A percentile compares a stretch with the other conserved stretches of the same genome.
phyloP scores from a whole-genome alignment of 257 asterid genomes.

The Datura wrightii region DNA sequence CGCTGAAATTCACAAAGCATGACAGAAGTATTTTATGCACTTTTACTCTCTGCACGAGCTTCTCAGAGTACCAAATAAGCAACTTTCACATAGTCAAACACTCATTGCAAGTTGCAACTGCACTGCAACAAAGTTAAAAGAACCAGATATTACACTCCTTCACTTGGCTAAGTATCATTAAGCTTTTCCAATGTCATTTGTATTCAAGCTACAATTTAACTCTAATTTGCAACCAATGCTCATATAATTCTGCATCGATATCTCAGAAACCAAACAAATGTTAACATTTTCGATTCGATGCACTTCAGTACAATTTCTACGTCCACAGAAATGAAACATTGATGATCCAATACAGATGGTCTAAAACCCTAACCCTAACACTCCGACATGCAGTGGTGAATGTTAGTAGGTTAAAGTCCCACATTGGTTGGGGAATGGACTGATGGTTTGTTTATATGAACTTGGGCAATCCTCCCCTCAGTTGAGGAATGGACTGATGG shows the following conservation, averaged over 20 bases:
- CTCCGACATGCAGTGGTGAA: constrained; percentile 11
- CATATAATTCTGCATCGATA: neutral
- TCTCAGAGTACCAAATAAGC: neutral
- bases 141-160: neutral
- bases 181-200: neutral
- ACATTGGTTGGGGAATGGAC: too few relatives aligned
- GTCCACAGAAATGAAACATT: neutral
- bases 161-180: constrained; percentile 12
- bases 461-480: too few relatives aligned
- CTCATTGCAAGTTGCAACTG: constrained; percentile 27
- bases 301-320: neutral
- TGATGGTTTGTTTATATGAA: too few relatives aligned
- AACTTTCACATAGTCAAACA: neutral
- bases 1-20: constrained; percentile 3
- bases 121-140: neutral
- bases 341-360: neutral
- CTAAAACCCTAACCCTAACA: constrained; percentile 30
- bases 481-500: too few relatives aligned
- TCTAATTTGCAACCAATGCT: constrained; percentile 4
- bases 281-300: constrained; percentile 20
- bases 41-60: neutral
- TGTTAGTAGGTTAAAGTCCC: too few relatives aligned
- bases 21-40: neutral
- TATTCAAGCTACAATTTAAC: neutral
- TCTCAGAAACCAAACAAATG: neutral